Percentiles rank a stretch among this genome's conserved stretches.
Evolutionary conservation across 345 rosid species (phyloP).

Genomic region (Pistacia atlantica): DNA sequence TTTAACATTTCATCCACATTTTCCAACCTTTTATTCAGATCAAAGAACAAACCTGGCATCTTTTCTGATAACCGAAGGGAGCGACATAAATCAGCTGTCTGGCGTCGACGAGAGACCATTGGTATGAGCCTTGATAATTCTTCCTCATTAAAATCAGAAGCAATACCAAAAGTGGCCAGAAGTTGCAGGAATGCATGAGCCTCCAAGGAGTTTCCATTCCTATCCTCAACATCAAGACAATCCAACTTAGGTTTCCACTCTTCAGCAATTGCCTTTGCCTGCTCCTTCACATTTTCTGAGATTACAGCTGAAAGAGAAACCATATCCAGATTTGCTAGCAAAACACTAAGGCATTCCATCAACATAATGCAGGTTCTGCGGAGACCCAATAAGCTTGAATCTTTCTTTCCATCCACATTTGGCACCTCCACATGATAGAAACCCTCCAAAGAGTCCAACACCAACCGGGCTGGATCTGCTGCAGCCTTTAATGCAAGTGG

Average conservation of each 20-base stretch:
- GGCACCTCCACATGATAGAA: slow-evolving; percentile 71
- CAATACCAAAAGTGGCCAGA: slow-evolving; percentile 82
- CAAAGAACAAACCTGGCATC: slow-evolving; percentile 84
- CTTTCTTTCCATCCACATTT: slow-evolving; percentile 82
- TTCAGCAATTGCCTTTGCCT: slow-evolving; percentile 79
- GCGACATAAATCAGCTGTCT: slow-evolving; percentile 90
- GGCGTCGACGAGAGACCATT: slow-evolving; percentile 99
- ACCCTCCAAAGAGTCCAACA: slow-evolving; percentile 79
- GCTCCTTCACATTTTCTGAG: slow-evolving; percentile 63
- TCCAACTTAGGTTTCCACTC: slow-evolving; percentile 92
- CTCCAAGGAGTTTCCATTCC: slow-evolving; percentile 98
- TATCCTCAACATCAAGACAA: slow-evolving; percentile 72
- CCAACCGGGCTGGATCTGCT: slow-evolving; percentile 71
- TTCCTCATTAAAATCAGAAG: slow-evolving; percentile 74
- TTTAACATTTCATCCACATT: neutral
- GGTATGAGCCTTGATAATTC: slow-evolving; percentile 78
- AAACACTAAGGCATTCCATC: slow-evolving; percentile 94
- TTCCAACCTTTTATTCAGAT: slow-evolving; percentile 3
- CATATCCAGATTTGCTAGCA: slow-evolving; percentile 53
- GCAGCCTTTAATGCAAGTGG: slow-evolving; percentile 83
- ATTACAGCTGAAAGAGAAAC: slow-evolving; percentile 54
- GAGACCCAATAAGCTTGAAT: slow-evolving; percentile 79
- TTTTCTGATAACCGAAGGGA: slow-evolving; percentile 84
- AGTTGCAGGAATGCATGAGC: slow-evolving; percentile 99
- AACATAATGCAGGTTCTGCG: slow-evolving; percentile 98